Evolutionary conservation across 441 rosid species (phyloP).

Genomic region (Adansonia gregorii): DNA sequence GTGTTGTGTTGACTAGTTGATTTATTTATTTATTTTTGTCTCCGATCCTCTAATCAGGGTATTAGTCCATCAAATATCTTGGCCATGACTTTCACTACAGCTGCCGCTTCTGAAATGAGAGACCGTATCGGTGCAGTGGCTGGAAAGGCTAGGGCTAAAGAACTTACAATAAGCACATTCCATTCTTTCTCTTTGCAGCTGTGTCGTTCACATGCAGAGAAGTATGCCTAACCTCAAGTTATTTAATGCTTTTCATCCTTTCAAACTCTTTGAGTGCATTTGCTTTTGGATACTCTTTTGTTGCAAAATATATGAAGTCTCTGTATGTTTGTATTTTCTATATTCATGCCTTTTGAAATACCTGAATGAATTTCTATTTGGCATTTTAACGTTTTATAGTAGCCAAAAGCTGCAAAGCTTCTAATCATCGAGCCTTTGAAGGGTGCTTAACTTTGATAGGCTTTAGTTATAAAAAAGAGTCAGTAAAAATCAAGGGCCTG

Average conservation of each 20-base stretch:
- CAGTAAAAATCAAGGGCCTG: not conserved
- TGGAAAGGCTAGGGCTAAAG: constrained; percentile 83
- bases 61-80: constrained; percentile 78
- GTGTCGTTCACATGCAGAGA: constrained; percentile 92
- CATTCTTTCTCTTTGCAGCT: constrained; percentile 95
- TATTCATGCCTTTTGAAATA: not conserved
- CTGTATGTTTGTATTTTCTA: not conserved
- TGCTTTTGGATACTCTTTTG: constrained; percentile 12
- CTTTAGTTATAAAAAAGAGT: not conserved
- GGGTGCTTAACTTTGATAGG: not conserved
- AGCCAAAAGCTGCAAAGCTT: not conserved
- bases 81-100: constrained; percentile 98
- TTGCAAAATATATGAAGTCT: not conserved
- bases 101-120: constrained; percentile 96
- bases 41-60: constrained; percentile 53
- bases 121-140: constrained; percentile 78
- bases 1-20: constrained; percentile 3
- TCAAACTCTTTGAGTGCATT: not conserved
- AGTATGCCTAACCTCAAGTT: constrained; percentile 46
- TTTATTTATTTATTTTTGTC: not conserved
- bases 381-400: constrained; percentile 15
- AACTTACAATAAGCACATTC: constrained; percentile 86
- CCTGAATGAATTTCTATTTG: constrained; percentile 15
- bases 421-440: not conserved
- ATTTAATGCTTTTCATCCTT: not conserved